A percentile compares a stretch with the other conserved stretches of the same genome.
These are phyloP conservation scores for Acidomyces sp. DNA, from an alignment of 495 filamentous ascomycete species.

Conservation along the genomic window DNA sequence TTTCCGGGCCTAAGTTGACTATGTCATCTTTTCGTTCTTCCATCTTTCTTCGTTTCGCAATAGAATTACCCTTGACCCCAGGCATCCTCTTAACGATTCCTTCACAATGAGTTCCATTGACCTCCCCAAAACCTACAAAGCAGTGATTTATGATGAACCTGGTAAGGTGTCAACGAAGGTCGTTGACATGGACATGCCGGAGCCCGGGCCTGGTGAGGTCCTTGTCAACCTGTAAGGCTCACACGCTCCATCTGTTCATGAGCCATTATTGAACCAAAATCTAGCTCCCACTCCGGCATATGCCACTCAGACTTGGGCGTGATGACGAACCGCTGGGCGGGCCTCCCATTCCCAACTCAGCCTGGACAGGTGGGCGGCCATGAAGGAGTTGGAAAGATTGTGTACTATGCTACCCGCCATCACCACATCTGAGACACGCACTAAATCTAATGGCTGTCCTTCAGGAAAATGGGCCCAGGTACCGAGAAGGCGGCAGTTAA, in stretches of 20 bases:
- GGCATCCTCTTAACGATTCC: too few species aligned
- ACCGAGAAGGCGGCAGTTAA: constrained; percentile 43
- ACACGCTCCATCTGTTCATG: too few species aligned
- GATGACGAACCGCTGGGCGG: constrained; percentile 38
- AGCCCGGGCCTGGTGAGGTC: constrained; percentile 51
- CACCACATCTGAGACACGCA: too few species aligned
- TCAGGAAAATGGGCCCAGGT: constrained; percentile 42
- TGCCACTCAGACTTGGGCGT: constrained; percentile 55
- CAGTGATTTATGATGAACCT: constrained; percentile 54
- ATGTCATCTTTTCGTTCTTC: too few species aligned
- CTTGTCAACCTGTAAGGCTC: constrained; percentile 41
- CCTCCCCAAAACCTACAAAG: constrained; percentile 55
- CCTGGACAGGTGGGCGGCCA: constrained; percentile 50
- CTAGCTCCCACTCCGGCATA: constrained; percentile 39
- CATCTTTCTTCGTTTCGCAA: too few species aligned
- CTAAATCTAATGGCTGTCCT: too few species aligned
- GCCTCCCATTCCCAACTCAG: constrained; percentile 49
- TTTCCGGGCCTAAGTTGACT: too few species aligned
- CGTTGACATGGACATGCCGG: constrained; percentile 51
- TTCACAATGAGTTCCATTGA: too few species aligned
- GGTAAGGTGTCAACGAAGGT: constrained; percentile 56
- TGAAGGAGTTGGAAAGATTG: constrained; percentile 33
- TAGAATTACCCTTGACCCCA: too few species aligned
- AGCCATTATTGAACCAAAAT: too few species aligned
- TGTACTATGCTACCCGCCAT: too few species aligned